phyloP scores from a whole-genome alignment of 2,329 filamentous ascomycete species.

The Ramularia endophylla region DNA sequence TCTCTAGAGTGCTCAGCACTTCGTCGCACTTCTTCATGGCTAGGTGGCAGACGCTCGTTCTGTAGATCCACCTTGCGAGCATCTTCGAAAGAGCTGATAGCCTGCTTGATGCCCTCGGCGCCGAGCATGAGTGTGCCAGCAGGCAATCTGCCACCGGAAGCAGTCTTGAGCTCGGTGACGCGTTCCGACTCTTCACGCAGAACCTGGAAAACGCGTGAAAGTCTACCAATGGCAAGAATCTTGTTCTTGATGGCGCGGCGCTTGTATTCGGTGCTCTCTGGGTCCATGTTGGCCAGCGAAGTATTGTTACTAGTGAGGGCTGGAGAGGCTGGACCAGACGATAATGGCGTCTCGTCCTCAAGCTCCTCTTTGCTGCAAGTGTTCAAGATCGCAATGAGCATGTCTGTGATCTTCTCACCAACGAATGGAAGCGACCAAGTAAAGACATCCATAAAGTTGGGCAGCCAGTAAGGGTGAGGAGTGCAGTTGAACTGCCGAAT shows the following conservation, averaged over 20 bases:
- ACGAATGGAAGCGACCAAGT: constrained; percentile 99
- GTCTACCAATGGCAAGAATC: constrained; percentile 91
- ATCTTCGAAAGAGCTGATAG: constrained; percentile 94
- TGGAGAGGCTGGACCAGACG: constrained; percentile 68
- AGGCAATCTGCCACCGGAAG: constrained; percentile 83
- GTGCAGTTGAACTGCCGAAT: constrained; percentile 99
- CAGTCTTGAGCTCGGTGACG: constrained; percentile 96
- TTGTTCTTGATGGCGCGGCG: constrained; percentile 99
- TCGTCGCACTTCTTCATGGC: constrained; percentile 81
- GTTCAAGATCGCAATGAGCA: constrained; percentile 97
- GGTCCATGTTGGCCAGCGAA: constrained; percentile 50
- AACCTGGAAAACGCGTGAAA: constrained; percentile 98
- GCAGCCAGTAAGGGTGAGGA: constrained; percentile 97
- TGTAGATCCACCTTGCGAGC: constrained; percentile 94
- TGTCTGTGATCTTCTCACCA: constrained; percentile 96
- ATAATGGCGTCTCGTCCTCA: constrained; percentile 75
- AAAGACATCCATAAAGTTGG: constrained; percentile 99
- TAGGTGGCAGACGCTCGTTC: constrained; percentile 90
- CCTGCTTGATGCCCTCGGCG: constrained; percentile 97
- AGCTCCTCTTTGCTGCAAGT: constrained; percentile 98
- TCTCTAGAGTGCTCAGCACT: constrained; percentile 75
- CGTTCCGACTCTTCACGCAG: constrained; percentile 94
- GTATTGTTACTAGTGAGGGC: constrained; percentile 46
- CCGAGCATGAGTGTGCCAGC: constrained; percentile 97
- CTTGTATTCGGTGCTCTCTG: constrained; percentile 88